A percentile compares a stretch with the other conserved stretches of the same genome.
Conservation (phyloP, 2,329 filamentous ascomycete genomes). For the Fusarium buharicum region DNA sequence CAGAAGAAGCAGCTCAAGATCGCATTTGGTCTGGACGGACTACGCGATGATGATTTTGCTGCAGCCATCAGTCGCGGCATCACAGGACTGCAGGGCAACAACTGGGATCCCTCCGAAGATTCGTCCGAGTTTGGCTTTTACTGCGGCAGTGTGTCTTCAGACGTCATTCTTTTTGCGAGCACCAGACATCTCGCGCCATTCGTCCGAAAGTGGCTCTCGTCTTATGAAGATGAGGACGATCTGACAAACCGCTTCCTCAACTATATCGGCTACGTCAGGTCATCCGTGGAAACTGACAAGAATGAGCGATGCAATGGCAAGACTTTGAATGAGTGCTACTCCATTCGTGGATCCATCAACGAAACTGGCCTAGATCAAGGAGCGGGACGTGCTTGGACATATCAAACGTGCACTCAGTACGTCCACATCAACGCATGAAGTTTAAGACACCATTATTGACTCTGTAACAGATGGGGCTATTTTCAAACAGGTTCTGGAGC, state of each 20-base stretch:
- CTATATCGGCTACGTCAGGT: slow-evolving; percentile 59
- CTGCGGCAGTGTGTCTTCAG: slow-evolving; percentile 59
- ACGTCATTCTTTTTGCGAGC: slow-evolving; percentile 54
- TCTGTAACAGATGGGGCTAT: slow-evolving; percentile 74
- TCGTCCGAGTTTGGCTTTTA: slow-evolving; percentile 57
- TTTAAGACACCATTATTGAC: slow-evolving; percentile 16
- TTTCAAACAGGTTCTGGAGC: slow-evolving; percentile 78
- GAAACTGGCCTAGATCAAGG: slow-evolving; percentile 38
- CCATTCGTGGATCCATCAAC: slow-evolving; percentile 38
- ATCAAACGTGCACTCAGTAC: slow-evolving; percentile 66
- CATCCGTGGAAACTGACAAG: slow-evolving; percentile 45
- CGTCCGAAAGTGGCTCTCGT: slow-evolving; percentile 54
- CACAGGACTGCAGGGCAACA: slow-evolving; percentile 57
- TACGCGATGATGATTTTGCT: slow-evolving; percentile 62
- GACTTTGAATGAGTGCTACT: slow-evolving; percentile 48
- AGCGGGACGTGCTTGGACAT: slow-evolving; percentile 58
- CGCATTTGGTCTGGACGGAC: slow-evolving; percentile 58
- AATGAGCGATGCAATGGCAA: slow-evolving; percentile 40
- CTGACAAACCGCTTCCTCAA: slow-evolving; percentile 61
- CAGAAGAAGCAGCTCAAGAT: slow-evolving; percentile 60
- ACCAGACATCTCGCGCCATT: slow-evolving; percentile 51
- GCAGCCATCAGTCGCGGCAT: slow-evolving; percentile 55
- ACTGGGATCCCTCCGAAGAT: slow-evolving; percentile 64
- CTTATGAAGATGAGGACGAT: slow-evolving; percentile 52
- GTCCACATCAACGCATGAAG: slow-evolving; percentile 19